These are phyloP conservation scores for Mytilinidion resinicola DNA, from an alignment of 495 filamentous ascomycete species.

Conservation along the genomic window DNA sequence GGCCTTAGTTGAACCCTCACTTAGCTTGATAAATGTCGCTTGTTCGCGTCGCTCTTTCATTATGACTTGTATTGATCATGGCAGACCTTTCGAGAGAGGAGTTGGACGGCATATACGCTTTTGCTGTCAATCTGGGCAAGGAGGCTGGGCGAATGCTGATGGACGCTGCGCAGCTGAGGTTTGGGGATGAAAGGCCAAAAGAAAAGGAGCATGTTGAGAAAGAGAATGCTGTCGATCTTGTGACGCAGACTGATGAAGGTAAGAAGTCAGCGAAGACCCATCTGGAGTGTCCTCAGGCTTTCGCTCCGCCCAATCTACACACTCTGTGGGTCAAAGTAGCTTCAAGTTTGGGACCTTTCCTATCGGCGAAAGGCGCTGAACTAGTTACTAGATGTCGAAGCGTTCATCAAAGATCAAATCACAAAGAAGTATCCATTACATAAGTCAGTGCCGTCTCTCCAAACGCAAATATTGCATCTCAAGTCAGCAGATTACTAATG, in stretches of 20 bases:
- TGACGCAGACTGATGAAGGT: slow-evolving; percentile 67
- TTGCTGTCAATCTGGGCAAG: slow-evolving; percentile 58
- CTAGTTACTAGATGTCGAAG: slow-evolving; percentile 53
- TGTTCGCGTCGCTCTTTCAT: background rate
- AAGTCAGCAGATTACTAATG: background rate
- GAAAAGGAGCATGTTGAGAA: slow-evolving; percentile 45
- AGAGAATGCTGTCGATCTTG: slow-evolving; percentile 63
- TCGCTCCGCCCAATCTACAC: background rate
- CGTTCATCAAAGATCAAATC: slow-evolving; percentile 54
- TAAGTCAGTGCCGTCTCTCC: slow-evolving; percentile 41
- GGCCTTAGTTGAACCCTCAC: background rate
- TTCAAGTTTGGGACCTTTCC: background rate
- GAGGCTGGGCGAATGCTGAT: slow-evolving; percentile 56
- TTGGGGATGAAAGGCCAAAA: slow-evolving; percentile 33
- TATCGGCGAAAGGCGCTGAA: background rate
- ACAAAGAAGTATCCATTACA: slow-evolving; percentile 52
- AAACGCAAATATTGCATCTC: background rate
- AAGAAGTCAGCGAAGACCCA: slow-evolving; percentile 5
- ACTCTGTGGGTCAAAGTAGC: background rate
- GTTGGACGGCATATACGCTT: slow-evolving; percentile 57
- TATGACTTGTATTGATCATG: slow-evolving; percentile 6
- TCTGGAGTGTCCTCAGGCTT: background rate
- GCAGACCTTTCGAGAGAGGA: slow-evolving; percentile 33
- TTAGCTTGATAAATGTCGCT: too few relatives aligned
- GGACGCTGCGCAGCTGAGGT: slow-evolving; percentile 45